phyloP scores from a whole-genome alignment of 495 filamentous ascomycete species.

The Astrothelium subdiscretum region DNA sequence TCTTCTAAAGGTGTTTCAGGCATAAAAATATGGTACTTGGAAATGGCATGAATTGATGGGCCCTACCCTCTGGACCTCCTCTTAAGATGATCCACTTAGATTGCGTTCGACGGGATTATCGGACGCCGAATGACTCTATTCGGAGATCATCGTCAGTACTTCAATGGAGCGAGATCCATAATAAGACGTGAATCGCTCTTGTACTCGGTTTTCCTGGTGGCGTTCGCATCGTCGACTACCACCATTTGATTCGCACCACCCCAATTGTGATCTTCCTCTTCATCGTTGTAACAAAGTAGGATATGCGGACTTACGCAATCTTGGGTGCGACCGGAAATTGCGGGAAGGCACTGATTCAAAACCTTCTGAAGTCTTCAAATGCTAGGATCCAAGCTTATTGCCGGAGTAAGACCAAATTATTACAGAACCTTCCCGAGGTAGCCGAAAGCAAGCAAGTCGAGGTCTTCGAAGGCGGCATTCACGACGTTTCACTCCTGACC shows the following conservation, averaged over 20 bases:
- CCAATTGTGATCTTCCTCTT: not conserved
- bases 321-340: constrained; percentile 12
- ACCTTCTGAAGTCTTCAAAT: constrained; percentile 23
- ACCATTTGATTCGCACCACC: not conserved
- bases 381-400: constrained; percentile 28
- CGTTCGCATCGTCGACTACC: not conserved
- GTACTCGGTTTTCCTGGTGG: not conserved
- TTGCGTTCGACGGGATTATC: not conserved
- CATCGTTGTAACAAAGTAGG: not conserved
- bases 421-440: constrained; percentile 22
- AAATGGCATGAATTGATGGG: not conserved
- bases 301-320: constrained; percentile 13
- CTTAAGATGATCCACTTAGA: not conserved
- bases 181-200: not conserved
- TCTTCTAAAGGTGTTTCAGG: not conserved
- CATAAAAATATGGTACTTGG: not conserved
- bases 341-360: constrained; percentile 21
- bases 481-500: constrained; percentile 25
- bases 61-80: not conserved
- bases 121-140: not conserved
- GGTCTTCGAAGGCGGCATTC: constrained; percentile 30
- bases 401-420: constrained; percentile 30
- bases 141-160: not conserved
- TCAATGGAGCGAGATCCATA: not conserved
- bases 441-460: constrained; percentile 16